Evolutionary conservation across 495 filamentous ascomycete species (phyloP), one percentile per base, ranked within the genome.

Genomic region (Annulohypoxylon nitens): DNA sequence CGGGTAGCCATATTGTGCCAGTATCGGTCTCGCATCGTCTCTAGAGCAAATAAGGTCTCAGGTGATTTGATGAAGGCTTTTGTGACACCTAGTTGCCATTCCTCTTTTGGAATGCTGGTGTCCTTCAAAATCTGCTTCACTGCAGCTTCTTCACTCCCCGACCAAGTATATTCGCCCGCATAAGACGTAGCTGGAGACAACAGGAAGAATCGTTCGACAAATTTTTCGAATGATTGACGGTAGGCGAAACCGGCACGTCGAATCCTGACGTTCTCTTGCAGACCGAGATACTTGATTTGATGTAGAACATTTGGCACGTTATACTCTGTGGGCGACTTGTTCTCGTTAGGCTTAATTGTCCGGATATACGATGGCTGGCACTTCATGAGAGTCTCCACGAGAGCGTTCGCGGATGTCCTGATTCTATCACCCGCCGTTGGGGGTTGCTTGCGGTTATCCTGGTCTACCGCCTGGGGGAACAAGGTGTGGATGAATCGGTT

Each of bases 1-100:
- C 97, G 89, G 55, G 94, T 97, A 6, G 96, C 95, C 96, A 99
- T 98, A 82, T 98, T 99, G 80, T 97, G 94, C 95, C 95, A 98
- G 81, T 98, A 98, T 23, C 92, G 87, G 79, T 98, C 97, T 70
- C 97, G 88, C 96, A 99, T 98, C 45, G 96, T 93, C 80, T 99
- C 97, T 16, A 99, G 85, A 8, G 96, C 97, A 75, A 99, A 99
- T 8, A 99, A 83, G 0, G 97, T 98, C 82, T 99, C 97, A 2
- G 97, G 97, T 0, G 97, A 97, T 80, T 99, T 99, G 84, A 99
- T 97, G 71, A 99, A 99, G 47, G 93, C 95, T 82, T 98, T 99
- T 5, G 92, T 94, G 41, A 97, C 92, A 81, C 97, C 97, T 87
- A 99, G 91, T 80, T 99, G 97, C 83, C 93, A 98, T 79, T 99